phyloP scores from a whole-genome alignment of 2,329 filamentous ascomycete species.

The Trichoderma lentiforme region DNA sequence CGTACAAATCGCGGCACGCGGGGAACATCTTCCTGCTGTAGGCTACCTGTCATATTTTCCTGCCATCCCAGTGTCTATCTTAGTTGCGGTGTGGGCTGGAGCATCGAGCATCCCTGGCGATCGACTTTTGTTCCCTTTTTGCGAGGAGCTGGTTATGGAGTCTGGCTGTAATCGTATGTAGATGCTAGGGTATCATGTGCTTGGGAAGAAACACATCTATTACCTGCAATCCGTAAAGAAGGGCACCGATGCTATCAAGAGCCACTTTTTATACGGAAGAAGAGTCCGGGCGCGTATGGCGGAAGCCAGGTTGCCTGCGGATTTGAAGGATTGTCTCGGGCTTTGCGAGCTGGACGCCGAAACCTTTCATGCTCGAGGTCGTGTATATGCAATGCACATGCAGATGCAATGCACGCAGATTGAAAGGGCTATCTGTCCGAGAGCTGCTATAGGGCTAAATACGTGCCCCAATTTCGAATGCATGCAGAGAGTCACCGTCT shows the following conservation, averaged over 20 bases:
- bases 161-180: background rate
- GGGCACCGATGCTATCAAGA: background rate
- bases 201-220: background rate
- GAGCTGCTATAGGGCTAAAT: background rate
- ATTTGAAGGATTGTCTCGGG: background rate
- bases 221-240: background rate
- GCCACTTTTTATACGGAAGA: background rate
- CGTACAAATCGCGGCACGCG: background rate
- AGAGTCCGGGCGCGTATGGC: background rate
- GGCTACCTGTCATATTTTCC: background rate
- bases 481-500: background rate
- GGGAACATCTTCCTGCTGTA: background rate
- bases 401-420: background rate
- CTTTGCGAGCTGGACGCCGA: constrained; percentile 7
- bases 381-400: background rate
- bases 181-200: background rate
- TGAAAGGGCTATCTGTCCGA: background rate
- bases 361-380: background rate
- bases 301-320: background rate
- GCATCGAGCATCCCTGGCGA: background rate
- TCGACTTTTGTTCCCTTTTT: background rate
- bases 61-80: background rate
- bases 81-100: background rate
- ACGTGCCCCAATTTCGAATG: background rate
- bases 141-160: background rate